Conservation (phyloP, 2,329 filamentous ascomycete genomes). For the Pseudogymnoascus sp. region DNA sequence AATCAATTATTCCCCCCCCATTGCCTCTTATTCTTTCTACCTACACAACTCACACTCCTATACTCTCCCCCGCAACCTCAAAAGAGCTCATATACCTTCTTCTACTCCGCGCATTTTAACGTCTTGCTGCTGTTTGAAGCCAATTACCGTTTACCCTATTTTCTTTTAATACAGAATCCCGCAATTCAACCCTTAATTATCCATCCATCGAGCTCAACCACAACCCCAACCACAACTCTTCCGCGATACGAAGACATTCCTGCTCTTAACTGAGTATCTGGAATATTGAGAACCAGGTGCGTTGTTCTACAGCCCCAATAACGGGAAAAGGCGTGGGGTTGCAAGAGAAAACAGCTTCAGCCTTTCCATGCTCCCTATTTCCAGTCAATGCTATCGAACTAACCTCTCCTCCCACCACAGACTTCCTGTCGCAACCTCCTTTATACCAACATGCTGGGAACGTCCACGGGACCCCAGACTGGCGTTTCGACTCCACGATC, state of each 20-base stretch:
- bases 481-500: constrained; percentile 95
- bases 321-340: background rate
- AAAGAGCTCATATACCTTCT: constrained; percentile 3
- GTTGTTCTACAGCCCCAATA: background rate
- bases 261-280: constrained; percentile 32
- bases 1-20: background rate
- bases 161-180: constrained; percentile 8
- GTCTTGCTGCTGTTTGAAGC: constrained; percentile 7
- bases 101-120: background rate
- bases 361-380: background rate
- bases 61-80: background rate
- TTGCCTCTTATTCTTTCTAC: background rate
- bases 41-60: background rate
- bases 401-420: background rate
- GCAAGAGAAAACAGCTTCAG: background rate
- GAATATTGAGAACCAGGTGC: constrained; percentile 18
- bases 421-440: background rate
- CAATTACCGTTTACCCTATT: constrained; percentile 5
- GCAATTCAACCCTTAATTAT: background rate
- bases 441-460: constrained; percentile 69
- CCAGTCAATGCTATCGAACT: background rate
- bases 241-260: constrained; percentile 19
- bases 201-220: background rate
- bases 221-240: background rate
- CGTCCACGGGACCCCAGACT: constrained; percentile 77